Base-by-base conservation (phyloP, 768 basidiomycete species). In the Boletus speciosus region DNA sequence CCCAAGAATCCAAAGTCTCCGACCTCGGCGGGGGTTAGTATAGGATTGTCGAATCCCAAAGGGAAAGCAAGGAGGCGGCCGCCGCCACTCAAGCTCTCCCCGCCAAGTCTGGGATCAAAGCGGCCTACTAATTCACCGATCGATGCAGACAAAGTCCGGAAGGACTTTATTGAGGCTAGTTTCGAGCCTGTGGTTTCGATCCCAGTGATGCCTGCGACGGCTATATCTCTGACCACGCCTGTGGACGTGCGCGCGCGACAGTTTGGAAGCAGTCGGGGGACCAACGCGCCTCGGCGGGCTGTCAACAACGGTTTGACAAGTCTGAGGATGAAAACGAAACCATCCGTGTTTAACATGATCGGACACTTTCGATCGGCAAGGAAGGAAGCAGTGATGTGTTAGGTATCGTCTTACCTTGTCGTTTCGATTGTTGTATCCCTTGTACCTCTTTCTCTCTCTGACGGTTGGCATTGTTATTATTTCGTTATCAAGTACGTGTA, bases 121-220 rank as follows among this genome's bases (percentile, higher is more conserved):
- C 67, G 65, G 37, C 69, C 71, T 11, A 66, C 66, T 37, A 71
- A 75, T 58, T 71, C 71, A 6, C 72, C 72, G 1, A 54, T 72
- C 19, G 76, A 77, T 53, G 45, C 61, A 4, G 68, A 68, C 12
- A 64, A 62, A 19, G 68, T 73, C 53, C 71, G 69, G 42, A 64
- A 48, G 57, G 76, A 76, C 42, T 81, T 81, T 50, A 54, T 80
- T 57, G 70, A 72, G 15, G 63, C 71, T n/a, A 78, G 78, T 34
- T 81, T 80, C 56, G 63, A 65, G n/a, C 76, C 77, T 15, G 35
- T 15, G 6, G 1, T 6, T 16, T 49, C 43, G 29, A 43, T 47
- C 1, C 47, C 57, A 10, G 54, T 21, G 46, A 47, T 58, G 23
- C 53, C 41, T 12, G 19, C 34, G 35, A 40, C 43, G 11, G 40